phyloP scores from a whole-genome alignment of 352 stramenopile genomes.

The Globisporangium sylvaticum region DNA sequence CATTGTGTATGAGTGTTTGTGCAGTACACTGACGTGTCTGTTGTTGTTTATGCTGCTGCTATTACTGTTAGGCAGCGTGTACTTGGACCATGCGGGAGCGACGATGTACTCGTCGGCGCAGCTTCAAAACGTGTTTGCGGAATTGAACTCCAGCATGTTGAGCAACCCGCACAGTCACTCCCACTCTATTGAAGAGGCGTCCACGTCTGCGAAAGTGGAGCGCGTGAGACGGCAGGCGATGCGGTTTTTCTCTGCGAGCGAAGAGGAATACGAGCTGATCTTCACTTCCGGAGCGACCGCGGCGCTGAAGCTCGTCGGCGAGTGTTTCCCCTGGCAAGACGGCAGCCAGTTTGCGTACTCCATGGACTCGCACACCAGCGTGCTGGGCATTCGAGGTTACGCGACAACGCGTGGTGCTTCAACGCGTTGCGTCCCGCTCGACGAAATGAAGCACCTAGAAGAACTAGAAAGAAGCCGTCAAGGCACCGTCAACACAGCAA shows the following conservation, averaged over 20 bases:
- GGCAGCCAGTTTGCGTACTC: constrained; percentile 54
- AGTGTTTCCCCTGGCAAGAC: constrained; percentile 70
- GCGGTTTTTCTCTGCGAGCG: constrained; percentile 56
- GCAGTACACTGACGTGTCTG: neutral
- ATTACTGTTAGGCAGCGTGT: constrained; percentile 32
- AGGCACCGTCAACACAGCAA: neutral
- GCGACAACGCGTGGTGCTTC: constrained; percentile 25
- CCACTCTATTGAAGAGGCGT: constrained; percentile 18
- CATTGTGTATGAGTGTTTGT: no score
- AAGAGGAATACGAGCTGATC: constrained; percentile 74
- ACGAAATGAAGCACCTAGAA: constrained; percentile 37
- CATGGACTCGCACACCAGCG: constrained; percentile 70
- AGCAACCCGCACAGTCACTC: constrained; percentile 64
- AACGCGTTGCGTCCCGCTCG: constrained; percentile 29
- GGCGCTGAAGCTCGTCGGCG: constrained; percentile 75
- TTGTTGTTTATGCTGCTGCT: neutral
- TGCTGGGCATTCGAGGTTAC: constrained; percentile 58
- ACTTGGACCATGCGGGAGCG: constrained; percentile 83
- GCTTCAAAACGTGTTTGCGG: constrained; percentile 40
- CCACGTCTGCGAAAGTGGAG: constrained; percentile 45
- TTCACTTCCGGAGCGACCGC: constrained; percentile 85
- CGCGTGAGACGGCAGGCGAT: constrained; percentile 46
- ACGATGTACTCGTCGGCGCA: constrained; percentile 75
- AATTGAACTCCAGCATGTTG: constrained; percentile 50
- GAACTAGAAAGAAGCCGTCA: constrained; percentile 13